Conservation (phyloP, 257 asterid species). For the Primulina eburnea region DNA sequence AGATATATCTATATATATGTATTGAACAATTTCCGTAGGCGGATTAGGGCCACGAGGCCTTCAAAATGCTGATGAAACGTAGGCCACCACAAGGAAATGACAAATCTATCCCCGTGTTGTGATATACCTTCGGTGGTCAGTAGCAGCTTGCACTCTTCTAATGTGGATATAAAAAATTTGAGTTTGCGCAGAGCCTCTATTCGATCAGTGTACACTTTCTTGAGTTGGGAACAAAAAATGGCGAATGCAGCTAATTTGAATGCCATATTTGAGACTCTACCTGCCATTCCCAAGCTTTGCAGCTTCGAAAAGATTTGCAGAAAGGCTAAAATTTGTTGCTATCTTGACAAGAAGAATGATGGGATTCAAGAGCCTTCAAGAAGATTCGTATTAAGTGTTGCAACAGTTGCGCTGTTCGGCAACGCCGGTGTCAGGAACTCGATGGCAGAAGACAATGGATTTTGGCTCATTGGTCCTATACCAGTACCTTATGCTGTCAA, state of each 20-base stretch:
- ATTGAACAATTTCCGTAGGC: too few relatives aligned
- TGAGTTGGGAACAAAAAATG: constrained; percentile 29
- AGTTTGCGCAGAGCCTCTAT: neutral
- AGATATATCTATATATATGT: too few relatives aligned
- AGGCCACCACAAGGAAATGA: constrained; percentile 16
- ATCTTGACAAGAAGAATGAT: constrained; percentile 25
- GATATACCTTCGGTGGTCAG: constrained; percentile 38
- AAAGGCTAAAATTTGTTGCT: constrained; percentile 24
- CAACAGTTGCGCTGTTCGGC: constrained; percentile 42
- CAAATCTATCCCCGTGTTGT: constrained; percentile 20
- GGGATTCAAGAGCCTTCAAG: constrained; percentile 34
- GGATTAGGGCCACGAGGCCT: too few relatives aligned
- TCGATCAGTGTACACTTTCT: neutral
- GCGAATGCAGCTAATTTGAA: constrained; percentile 42
- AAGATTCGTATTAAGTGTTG: constrained; percentile 49
- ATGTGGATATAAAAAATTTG: constrained; percentile 27
- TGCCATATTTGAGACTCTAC: constrained; percentile 38
- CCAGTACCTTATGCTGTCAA: constrained; percentile 52
- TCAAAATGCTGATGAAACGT: too few relatives aligned
- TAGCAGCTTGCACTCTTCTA: constrained; percentile 17
- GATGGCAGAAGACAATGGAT: constrained; percentile 64
- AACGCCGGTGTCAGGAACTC: constrained; percentile 31
- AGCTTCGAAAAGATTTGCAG: constrained; percentile 15
- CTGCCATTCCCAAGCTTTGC: constrained; percentile 34
- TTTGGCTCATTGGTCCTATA: constrained; percentile 57